Evolutionary conservation across 176 grass and related monocot genomes (phyloP), one percentile per base, ranked within the genome.

Genomic region (Avena eriantha): DNA sequence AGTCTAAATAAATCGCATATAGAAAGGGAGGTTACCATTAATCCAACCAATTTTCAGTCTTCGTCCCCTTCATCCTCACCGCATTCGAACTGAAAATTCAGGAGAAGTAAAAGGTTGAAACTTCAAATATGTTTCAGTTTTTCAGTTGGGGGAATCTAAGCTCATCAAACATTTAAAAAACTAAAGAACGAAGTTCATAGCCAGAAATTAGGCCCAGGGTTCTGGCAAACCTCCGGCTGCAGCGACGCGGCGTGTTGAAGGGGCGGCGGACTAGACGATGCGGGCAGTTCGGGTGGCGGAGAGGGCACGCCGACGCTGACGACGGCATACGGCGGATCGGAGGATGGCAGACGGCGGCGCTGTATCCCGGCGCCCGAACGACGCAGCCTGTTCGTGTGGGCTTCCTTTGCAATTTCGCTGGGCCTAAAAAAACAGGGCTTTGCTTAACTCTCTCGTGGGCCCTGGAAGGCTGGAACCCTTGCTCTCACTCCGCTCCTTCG

Each of bases 381-480:
- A 24, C 24, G 3, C 45, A 26, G 22, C 0, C 45, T 50, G 22
- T 74, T 74, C 7, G 7, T 16, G 45, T 74, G 72, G 73, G 73
- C 73, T 31, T 17, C 15, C 49, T 57, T 6, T 21, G 1, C 31
- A 33, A 45, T 60, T 63, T 2, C 0, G 18, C 4, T 82, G 71
- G 60, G 24, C 86, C 49, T 36, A 57, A 1, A 76, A 49, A 56
- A 11, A 6, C 0, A 11, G 74, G 74, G 81, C 64, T 72, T 79
- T 22, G 0, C 6, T 84, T 64, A 51, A 43, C 48, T 46, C 17
- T 8, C 39, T 22, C 33, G 9, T 82, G 79, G 86, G 86, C 72
- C 72, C 13, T 8, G 13, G 29, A 29, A 29, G 29, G 29, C 29
- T 29, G 29, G 13, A 59, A 70, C 86, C 80, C 80, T 83, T 23